Conservation (phyloP, 83 land plant genomes). For the Isoetes engelmannii region DNA sequence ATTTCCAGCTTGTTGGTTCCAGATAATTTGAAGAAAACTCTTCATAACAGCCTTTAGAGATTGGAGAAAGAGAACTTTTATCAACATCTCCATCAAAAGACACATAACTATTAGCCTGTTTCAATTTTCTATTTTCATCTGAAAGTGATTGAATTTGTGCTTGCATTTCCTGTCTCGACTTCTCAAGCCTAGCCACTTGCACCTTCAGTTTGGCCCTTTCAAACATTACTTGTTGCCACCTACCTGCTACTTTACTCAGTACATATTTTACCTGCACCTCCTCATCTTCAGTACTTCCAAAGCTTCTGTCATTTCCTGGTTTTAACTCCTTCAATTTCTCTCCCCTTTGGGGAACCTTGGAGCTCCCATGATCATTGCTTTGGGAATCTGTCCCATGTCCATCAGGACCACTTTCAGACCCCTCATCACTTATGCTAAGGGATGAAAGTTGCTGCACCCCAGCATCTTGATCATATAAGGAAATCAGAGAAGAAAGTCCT, state of each 20-base stretch:
- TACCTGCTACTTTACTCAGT: slow-evolving; percentile 32
- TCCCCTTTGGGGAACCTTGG: too few species aligned
- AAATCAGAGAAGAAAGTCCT: slow-evolving; percentile 24
- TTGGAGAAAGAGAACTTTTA: too few species aligned
- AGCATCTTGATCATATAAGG: slow-evolving; percentile 36
- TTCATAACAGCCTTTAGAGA: too few species aligned
- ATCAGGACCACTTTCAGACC: slow-evolving; percentile 13
- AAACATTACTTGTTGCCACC: slow-evolving; percentile 41
- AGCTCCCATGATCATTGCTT: too few species aligned
- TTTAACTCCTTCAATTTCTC: too few species aligned
- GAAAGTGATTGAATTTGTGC: slow-evolving; percentile 22
- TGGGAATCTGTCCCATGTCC: too few species aligned
- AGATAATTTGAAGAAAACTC: too few species aligned
- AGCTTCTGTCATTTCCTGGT: too few species aligned
- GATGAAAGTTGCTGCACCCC: slow-evolving; percentile 36
- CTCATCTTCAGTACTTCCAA: slow-evolving; percentile 1
- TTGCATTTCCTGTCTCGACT: slow-evolving; percentile 26
- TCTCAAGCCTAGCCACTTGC: slow-evolving; percentile 34
- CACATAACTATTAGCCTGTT: slow-evolving; percentile 17
- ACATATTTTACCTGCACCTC: slow-evolving; percentile 32
- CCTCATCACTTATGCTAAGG: slow-evolving; percentile 15
- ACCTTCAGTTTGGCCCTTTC: slow-evolving; percentile 36
- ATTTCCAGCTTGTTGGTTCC: too few species aligned
- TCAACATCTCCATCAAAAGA: too few species aligned
- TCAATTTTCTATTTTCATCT: slow-evolving; percentile 26